A percentile compares a stretch with the other conserved stretches of the same genome.
These are phyloP conservation scores for Diversispora eburnea DNA, from an alignment of 192 early-diverging fungal genomes.

Conservation along the genomic window DNA sequence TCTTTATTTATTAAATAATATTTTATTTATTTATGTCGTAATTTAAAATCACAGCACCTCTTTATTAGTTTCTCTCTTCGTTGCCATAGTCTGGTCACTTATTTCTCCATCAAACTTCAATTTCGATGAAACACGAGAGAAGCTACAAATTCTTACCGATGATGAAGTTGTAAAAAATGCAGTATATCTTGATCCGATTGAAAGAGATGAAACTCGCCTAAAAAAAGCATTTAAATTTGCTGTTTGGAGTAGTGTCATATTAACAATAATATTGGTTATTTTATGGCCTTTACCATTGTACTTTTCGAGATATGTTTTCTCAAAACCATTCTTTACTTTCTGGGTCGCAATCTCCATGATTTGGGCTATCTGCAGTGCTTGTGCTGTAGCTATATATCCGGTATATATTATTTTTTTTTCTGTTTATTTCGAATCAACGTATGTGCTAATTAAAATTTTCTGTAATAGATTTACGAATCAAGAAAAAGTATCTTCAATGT, in stretches of 20 bases:
- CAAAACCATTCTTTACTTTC: slow-evolving; percentile 61
- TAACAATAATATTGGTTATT: slow-evolving; percentile 58
- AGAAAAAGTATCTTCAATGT: no score
- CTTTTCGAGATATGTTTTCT: slow-evolving; percentile 60
- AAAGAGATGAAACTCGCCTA: slow-evolving; percentile 41
- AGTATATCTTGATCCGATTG: slow-evolving; percentile 23
- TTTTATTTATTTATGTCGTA: neutral
- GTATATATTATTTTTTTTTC: slow-evolving; percentile 18
- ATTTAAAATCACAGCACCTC: neutral
- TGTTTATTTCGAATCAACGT: no score
- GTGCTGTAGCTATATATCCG: slow-evolving; percentile 58
- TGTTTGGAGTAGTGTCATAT: slow-evolving; percentile 42
- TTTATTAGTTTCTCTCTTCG: slow-evolving; percentile 35
- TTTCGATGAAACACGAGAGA: slow-evolving; percentile 17
- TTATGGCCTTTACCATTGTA: slow-evolving; percentile 75
- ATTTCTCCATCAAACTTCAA: neutral
- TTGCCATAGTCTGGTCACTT: slow-evolving; percentile 32
- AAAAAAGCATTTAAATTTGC: slow-evolving; percentile 60
- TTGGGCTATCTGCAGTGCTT: slow-evolving; percentile 55
- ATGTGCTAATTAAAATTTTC: no score
- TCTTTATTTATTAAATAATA: no score
- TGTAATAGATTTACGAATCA: no score
- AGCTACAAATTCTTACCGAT: slow-evolving; percentile 19
- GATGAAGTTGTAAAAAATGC: slow-evolving; percentile 38
- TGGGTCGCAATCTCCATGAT: slow-evolving; percentile 64